Conservation (phyloP, 139 green algal species). For the Volvox africanus region DNA sequence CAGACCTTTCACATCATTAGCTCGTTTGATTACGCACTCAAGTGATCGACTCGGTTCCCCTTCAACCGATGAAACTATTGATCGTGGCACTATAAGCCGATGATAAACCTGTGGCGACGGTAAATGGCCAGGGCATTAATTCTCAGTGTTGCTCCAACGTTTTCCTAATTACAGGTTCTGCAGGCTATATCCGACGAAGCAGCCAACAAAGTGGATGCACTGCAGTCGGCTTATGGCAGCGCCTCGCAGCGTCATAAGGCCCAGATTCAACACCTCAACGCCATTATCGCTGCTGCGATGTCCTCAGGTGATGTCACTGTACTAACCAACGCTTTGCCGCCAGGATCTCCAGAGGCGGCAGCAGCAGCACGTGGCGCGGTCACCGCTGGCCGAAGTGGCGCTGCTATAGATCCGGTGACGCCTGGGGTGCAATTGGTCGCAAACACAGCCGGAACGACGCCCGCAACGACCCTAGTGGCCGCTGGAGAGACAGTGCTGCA, state of each 20-base stretch:
- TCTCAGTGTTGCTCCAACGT: too few species aligned
- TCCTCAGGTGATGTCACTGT: conserved; percentile 24
- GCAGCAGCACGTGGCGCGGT: not conserved
- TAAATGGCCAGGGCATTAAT: too few species aligned
- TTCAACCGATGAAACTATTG: too few species aligned
- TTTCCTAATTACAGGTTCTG: not conserved
- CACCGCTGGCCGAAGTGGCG: not conserved
- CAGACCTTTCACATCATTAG: too few species aligned
- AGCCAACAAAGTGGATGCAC: not conserved
- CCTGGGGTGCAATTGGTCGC: not conserved
- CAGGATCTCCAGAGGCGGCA: not conserved
- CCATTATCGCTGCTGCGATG: conserved; percentile 14
- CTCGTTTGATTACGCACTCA: too few species aligned
- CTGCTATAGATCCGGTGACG: not conserved
- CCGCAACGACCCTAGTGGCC: not conserved
- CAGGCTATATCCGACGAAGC: conserved; percentile 2
- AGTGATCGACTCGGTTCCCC: too few species aligned
- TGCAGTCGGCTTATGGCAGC: not conserved
- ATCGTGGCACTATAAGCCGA: too few species aligned
- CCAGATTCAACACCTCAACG: conserved; percentile 16
- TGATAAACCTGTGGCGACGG: too few species aligned
- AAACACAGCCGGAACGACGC: not conserved
- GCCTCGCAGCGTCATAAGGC: not conserved
- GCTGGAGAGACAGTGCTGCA: not conserved
- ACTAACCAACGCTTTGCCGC: not conserved